Evolutionary conservation across 2,329 filamentous ascomycete species (phyloP).

Genomic region (Triangularia setosa): DNA sequence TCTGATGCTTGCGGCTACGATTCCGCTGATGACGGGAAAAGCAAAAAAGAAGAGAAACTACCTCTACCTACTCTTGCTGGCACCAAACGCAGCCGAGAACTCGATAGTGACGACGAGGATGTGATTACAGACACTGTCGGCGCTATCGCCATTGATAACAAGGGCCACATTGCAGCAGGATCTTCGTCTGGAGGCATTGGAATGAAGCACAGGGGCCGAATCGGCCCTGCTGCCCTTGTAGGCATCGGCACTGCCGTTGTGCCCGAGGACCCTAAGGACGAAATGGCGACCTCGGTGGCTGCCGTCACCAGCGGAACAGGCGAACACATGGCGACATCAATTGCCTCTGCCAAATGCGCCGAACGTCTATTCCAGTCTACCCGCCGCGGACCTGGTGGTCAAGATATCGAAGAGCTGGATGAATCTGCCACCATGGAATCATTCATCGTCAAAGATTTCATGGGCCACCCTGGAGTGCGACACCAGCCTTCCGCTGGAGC

Average conservation of each 20-base stretch:
- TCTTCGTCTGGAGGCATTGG: slow-evolving; percentile 97
- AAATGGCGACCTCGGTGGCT: slow-evolving; percentile 67
- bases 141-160: slow-evolving; percentile 84
- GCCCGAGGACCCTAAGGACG: slow-evolving; percentile 68
- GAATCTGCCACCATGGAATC: slow-evolving; percentile 70
- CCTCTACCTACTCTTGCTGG: neutral
- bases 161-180: slow-evolving; percentile 84
- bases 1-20: slow-evolving; percentile 1
- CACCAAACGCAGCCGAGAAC: slow-evolving; percentile 1
- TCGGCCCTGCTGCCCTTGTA: slow-evolving; percentile 89
- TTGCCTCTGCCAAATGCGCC: slow-evolving; percentile 83
- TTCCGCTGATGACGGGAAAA: neutral
- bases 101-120: slow-evolving; percentile 37
- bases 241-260: slow-evolving; percentile 87
- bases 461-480: slow-evolving; percentile 81
- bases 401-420: slow-evolving; percentile 64
- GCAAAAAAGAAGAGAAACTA: neutral
- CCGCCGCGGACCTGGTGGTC: slow-evolving; percentile 56
- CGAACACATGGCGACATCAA: slow-evolving; percentile 95
- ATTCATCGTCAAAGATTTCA: slow-evolving; percentile 87
- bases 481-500: slow-evolving; percentile 78
- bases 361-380: slow-evolving; percentile 75
- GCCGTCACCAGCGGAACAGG: slow-evolving; percentile 91
- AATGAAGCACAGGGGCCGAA: slow-evolving; percentile 91
- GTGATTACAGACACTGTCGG: slow-evolving; percentile 89